Conservation (phyloP, 768 basidiomycete species). For the Suillus subaureus region DNA sequence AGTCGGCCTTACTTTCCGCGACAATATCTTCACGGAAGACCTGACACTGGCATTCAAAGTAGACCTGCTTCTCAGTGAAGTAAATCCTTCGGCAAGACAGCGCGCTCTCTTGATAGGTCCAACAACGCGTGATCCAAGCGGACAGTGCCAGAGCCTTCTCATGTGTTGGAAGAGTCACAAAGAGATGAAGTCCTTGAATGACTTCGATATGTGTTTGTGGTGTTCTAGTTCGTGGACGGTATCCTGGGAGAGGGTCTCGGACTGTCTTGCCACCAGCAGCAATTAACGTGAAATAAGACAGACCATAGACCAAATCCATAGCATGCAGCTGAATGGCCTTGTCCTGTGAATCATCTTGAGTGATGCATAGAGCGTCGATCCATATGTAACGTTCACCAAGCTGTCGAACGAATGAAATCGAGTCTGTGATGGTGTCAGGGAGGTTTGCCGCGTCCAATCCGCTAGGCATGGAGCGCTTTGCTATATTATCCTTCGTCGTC, state of each 20-base stretch:
- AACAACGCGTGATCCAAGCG: constrained; percentile 22
- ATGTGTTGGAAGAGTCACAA: constrained; percentile 18
- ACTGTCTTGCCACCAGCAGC: constrained; percentile 20
- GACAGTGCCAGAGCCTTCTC: constrained; percentile 8
- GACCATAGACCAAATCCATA: constrained; percentile 24
- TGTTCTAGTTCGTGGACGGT: constrained; percentile 14
- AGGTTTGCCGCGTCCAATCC: constrained; percentile 14
- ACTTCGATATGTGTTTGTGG: constrained; percentile 18
- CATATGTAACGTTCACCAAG: constrained; percentile 27
- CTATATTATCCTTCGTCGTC: constrained; percentile 7
- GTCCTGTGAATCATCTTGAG: constrained; percentile 24
- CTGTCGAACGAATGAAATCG: constrained; percentile 19
- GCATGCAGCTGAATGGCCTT: constrained; percentile 18
- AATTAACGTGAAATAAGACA: constrained; percentile 20
- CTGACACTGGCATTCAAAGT: constrained; percentile 22
- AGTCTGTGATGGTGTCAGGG: constrained; percentile 22
- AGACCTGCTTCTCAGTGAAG: constrained; percentile 25
- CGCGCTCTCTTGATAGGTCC: constrained; percentile 25
- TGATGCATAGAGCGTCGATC: constrained; percentile 28
- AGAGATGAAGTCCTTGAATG: constrained; percentile 24
- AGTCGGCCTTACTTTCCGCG: constrained; percentile 15
- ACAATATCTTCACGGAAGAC: constrained; percentile 25
- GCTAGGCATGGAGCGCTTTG: not conserved
- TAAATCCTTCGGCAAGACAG: constrained; percentile 24
- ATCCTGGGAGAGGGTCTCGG: constrained; percentile 17